Evolutionary conservation across 1,284 basidiomycete genomes (phyloP).

Genomic region (Uromyces viciae-fabae): DNA sequence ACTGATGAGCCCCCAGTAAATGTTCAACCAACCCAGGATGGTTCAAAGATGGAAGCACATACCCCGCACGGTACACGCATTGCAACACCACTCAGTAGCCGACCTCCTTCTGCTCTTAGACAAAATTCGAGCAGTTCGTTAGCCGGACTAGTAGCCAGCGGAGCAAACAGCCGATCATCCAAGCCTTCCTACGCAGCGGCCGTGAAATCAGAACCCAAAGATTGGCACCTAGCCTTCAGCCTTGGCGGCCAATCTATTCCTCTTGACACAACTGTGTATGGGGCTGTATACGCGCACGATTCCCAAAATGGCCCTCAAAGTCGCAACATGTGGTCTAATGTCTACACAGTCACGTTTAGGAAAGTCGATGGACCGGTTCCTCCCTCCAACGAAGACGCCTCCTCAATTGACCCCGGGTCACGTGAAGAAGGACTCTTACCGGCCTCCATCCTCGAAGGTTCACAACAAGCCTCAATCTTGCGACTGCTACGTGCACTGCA

Average conservation of each 20-base stretch:
- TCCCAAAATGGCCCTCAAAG: constrained; percentile 38
- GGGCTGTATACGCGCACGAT: constrained; percentile 85
- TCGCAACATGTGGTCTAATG: constrained; percentile 75
- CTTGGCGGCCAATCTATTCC: constrained; percentile 80
- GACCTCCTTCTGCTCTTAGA: constrained; percentile 49
- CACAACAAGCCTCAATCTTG: constrained; percentile 82
- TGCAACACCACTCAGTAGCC: constrained; percentile 65
- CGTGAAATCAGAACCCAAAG: constrained; percentile 80
- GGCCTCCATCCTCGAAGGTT: constrained; percentile 75
- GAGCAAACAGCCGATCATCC: constrained; percentile 38
- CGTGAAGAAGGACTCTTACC: constrained; percentile 55
- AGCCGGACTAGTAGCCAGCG: constrained; percentile 45
- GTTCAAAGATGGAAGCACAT: constrained; percentile 84
- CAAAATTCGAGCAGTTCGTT: constrained; percentile 48
- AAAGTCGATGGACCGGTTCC: constrained; percentile 80
- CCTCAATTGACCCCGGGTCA: constrained; percentile 51
- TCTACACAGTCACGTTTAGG: constrained; percentile 87
- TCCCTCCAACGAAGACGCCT: constrained; percentile 49
- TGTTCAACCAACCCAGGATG: constrained; percentile 61
- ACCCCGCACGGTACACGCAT: constrained; percentile 93
- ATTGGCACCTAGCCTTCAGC: constrained; percentile 95
- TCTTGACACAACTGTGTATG: constrained; percentile 87
- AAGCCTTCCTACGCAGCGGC: constrained; percentile 82
- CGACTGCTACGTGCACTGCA: constrained; percentile 82
- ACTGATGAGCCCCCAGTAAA: constrained; percentile 38